Percentiles rank a stretch among this genome's conserved stretches.
phyloP scores from a whole-genome alignment of 1,139 yeast species.

The Saccharomyces uvarum region DNA sequence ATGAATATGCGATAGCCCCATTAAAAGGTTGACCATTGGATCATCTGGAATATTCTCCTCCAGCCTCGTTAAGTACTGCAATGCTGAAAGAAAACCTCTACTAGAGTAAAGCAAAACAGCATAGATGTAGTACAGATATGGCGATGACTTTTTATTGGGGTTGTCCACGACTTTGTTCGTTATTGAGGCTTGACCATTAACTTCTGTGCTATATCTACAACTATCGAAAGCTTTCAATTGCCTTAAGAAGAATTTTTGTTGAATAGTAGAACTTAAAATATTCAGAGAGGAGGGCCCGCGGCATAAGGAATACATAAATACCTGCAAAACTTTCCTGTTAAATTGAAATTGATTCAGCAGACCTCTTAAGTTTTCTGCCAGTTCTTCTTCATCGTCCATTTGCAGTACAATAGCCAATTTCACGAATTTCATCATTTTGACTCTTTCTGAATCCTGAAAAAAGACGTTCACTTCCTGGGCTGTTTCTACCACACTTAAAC shows the following conservation, averaged over 20 bases:
- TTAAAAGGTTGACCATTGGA: slow-evolving; percentile 65
- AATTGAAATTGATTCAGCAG: slow-evolving; percentile 67
- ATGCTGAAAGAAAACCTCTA: slow-evolving; percentile 70
- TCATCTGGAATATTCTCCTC: slow-evolving; percentile 61
- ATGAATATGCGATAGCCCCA: slow-evolving; percentile 81
- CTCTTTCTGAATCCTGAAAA: slow-evolving; percentile 50
- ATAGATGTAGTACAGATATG: slow-evolving; percentile 67
- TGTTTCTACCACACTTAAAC: slow-evolving; percentile 60
- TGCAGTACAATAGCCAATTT: slow-evolving; percentile 59
- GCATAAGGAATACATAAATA: slow-evolving; percentile 51
- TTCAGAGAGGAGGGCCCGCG: slow-evolving; percentile 51
- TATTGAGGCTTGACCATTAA: slow-evolving; percentile 74
- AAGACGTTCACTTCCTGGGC: slow-evolving; percentile 76
- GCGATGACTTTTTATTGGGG: slow-evolving; percentile 47
- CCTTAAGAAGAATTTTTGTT: slow-evolving; percentile 81
- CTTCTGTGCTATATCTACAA: slow-evolving; percentile 42
- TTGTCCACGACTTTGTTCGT: slow-evolving; percentile 39
- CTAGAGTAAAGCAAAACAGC: slow-evolving; percentile 77
- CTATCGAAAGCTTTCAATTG: slow-evolving; percentile 87
- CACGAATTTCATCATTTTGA: slow-evolving; percentile 53
- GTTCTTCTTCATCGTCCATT: slow-evolving; percentile 44
- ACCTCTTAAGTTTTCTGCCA: slow-evolving; percentile 51
- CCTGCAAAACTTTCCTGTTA: slow-evolving; percentile 56
- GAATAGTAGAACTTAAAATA: slow-evolving; percentile 64
- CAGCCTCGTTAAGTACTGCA: slow-evolving; percentile 57